Evolutionary conservation across 2,329 filamentous ascomycete genomes (phyloP), one percentile per base, ranked within the genome.

Genomic region (Helotiales sp.): DNA sequence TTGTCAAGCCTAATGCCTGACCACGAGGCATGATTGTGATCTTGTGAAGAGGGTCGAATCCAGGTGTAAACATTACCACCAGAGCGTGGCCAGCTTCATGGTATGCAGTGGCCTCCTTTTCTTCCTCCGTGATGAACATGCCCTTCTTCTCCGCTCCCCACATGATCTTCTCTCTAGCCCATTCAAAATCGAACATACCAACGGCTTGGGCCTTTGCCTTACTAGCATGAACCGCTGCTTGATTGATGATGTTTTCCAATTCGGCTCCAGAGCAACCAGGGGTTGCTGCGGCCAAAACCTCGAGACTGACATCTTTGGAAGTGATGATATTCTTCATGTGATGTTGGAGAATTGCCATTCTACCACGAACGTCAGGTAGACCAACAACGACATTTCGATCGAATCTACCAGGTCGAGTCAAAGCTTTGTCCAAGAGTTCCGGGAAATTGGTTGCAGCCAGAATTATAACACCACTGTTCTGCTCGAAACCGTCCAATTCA

Each of bases 151-250:
- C 96, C 2, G 95, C 92, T 43, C 96, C 96, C 93, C 99, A 97
- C 79, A 97, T 91, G 63, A 99, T 92, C 81, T 96, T 96, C 82
- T 99, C 96, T 81, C 97, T 98, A 65, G 96, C 96, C 94, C 95
- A 99, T 74, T 97, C 94, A 71, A 98, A 90, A 76, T 98, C 93
- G 37, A 86, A 80, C 79, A 93, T 91, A 13, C 87, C 86, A 62
- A 99, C 92, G 54, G 90, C 86, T 67, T 84, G 84, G 45, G 91
- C 87, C 80, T 94, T 96, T 72, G 92, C 86, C 78, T 96, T 93
- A 75, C 93, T 97, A n/a, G 96, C 96, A 75, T 91, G 93, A 50
- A 99, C 91, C 24, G 96, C 96, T 34, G 96, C 96, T 78, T 97
- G 93, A 80, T 99, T 99, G 77, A 97, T 91, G 74, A 99, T 88